Conservation (phyloP, 768 basidiomycete genomes). For the Lentinula edodes region DNA sequence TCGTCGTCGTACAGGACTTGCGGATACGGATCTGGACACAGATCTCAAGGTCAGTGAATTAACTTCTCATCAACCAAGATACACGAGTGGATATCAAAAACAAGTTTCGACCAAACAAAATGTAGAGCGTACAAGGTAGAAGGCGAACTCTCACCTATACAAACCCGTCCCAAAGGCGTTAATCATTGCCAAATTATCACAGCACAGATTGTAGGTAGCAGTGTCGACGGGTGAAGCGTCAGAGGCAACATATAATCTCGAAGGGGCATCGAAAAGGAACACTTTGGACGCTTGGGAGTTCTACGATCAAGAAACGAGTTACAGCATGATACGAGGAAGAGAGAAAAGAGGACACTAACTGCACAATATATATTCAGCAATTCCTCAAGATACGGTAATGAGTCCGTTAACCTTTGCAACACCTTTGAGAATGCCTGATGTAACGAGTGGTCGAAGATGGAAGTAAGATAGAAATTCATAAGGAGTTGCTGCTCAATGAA, state of each 20-base stretch:
- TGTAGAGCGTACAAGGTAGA: background rate
- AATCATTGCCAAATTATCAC: constrained; percentile 55
- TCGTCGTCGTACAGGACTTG: constrained; percentile 8
- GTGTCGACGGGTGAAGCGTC: constrained; percentile 90
- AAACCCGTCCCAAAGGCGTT: constrained; percentile 53
- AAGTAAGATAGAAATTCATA: constrained; percentile 87
- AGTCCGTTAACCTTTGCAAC: constrained; percentile 80
- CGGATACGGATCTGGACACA: constrained; percentile 14
- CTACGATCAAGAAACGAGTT: constrained; percentile 30
- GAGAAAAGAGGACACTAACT: constrained; percentile 22
- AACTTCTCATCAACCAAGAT: no score
- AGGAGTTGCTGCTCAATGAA: constrained; percentile 58
- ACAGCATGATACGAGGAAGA: background rate
- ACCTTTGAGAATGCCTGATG: constrained; percentile 91
- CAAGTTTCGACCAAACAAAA: no score
- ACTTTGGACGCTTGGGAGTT: constrained; percentile 92
- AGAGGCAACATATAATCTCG: constrained; percentile 59
- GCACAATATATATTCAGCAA: constrained; percentile 82
- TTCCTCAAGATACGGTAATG: constrained; percentile 81
- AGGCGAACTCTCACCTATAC: constrained; percentile 56
- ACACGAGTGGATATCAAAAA: no score
- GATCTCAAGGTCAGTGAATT: background rate
- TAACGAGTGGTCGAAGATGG: constrained; percentile 87
- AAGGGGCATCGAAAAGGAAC: constrained; percentile 84
- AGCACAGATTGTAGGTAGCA: constrained; percentile 54